These are phyloP conservation scores for Ilyonectria destructans DNA, from an alignment of 2,329 filamentous ascomycete genomes.

Conservation along the genomic window DNA sequence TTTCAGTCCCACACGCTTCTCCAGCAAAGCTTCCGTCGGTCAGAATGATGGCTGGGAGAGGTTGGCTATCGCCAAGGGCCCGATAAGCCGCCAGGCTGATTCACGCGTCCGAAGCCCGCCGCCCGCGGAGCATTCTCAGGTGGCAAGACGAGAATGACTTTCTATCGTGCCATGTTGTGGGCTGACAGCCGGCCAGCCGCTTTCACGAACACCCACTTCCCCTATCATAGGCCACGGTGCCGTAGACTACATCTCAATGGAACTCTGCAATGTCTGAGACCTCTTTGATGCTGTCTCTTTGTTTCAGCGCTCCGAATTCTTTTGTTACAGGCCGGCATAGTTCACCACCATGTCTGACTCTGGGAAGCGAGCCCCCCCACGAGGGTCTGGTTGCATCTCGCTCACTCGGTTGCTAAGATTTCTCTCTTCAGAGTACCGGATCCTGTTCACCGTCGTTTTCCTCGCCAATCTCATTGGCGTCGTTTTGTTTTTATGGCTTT, in stretches of 20 bases:
- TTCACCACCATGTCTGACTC: slow-evolving; percentile 16
- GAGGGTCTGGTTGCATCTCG: slow-evolving; percentile 28
- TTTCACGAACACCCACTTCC: background rate
- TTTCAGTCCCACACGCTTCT: background rate
- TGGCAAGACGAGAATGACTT: background rate
- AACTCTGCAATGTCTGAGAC: background rate
- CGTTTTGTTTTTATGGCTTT: slow-evolving; percentile 34
- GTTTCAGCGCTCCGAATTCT: background rate
- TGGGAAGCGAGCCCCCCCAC: slow-evolving; percentile 13
- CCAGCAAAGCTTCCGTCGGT: background rate
- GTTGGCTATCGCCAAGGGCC: background rate
- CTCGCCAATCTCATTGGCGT: slow-evolving; percentile 58
- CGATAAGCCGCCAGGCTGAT: background rate
- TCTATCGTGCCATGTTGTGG: background rate
- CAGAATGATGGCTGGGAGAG: background rate
- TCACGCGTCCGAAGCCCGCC: background rate
- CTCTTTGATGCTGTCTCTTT: background rate
- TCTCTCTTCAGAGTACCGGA: slow-evolving; percentile 58
- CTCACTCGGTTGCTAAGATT: slow-evolving; percentile 43
- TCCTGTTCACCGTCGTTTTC: slow-evolving; percentile 66
- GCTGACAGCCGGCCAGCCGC: background rate
- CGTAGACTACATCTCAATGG: background rate
- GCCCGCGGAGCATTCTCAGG: background rate
- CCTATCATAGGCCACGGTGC: background rate
- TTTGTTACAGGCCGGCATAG: slow-evolving; percentile 25